phyloP scores from a whole-genome alignment of 352 stramenopile species.

The Pythium aristosporum region DNA sequence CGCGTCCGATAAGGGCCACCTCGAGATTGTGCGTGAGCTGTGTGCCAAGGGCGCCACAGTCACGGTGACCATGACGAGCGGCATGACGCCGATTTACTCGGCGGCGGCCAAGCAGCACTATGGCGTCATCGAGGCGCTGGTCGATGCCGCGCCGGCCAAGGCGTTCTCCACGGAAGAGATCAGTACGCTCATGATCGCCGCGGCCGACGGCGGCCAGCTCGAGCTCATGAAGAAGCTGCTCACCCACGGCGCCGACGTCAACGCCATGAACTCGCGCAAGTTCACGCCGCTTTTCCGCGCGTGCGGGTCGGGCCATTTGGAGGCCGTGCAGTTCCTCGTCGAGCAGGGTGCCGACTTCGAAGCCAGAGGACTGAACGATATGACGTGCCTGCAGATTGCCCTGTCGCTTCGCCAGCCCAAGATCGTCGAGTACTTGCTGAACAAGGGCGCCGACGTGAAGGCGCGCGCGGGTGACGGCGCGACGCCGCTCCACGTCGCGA shows the following conservation, averaged over 20 bases:
- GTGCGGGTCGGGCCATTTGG: slow-evolving; percentile 45
- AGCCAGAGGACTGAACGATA: slow-evolving; percentile 50
- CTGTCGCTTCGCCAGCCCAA: slow-evolving; percentile 55
- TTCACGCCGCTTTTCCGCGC: slow-evolving; percentile 33
- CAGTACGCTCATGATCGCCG: slow-evolving; percentile 31
- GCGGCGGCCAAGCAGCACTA: slow-evolving; percentile 60
- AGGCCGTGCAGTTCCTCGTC: slow-evolving; percentile 62
- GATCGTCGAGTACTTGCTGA: slow-evolving; percentile 56
- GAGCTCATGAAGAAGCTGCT: slow-evolving; percentile 24
- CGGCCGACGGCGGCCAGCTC: slow-evolving; percentile 24
- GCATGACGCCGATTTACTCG: slow-evolving; percentile 78
- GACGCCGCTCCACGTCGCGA: slow-evolving; percentile 61
- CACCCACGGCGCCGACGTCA: slow-evolving; percentile 26
- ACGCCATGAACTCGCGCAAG: slow-evolving; percentile 26
- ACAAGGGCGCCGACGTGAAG: slow-evolving; percentile 42
- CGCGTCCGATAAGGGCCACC: slow-evolving; percentile 73
- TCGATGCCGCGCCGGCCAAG: slow-evolving; percentile 11
- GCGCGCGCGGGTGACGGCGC: slow-evolving; percentile 65
- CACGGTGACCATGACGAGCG: slow-evolving; percentile 64
- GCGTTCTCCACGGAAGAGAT: slow-evolving; percentile 20
- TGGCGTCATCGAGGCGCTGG: slow-evolving; percentile 22
- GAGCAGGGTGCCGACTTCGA: slow-evolving; percentile 34
- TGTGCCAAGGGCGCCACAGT: slow-evolving; percentile 47
- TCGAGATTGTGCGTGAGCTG: slow-evolving; percentile 48
- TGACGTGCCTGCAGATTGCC: slow-evolving; percentile 73